These are phyloP conservation scores for Coemansia guatemalensis DNA, from an alignment of 192 early-diverging fungal genomes.

Conservation along the genomic window DNA sequence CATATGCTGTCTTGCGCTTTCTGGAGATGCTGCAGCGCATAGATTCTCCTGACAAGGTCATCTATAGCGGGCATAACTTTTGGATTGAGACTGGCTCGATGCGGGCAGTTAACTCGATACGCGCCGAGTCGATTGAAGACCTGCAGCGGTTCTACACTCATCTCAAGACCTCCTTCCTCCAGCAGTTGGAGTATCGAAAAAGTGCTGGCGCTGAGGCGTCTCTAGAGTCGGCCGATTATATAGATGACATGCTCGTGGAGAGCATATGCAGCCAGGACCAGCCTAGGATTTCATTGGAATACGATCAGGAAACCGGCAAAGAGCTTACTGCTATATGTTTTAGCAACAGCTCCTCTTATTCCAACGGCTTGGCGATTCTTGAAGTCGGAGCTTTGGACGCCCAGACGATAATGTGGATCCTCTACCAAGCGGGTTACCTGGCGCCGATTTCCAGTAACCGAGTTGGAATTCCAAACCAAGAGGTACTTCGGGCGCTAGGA, in stretches of 20 bases:
- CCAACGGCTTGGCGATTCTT: background rate
- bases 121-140: background rate
- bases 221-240: background rate
- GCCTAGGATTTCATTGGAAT: background rate
- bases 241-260: background rate
- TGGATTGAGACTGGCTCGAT: background rate
- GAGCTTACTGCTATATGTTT: background rate
- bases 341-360: no score
- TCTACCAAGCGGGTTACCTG: slow-evolving; percentile 13
- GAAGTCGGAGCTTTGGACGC: no score
- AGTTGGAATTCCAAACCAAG: slow-evolving; percentile 7
- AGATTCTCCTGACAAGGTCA: background rate
- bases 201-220: background rate
- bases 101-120: background rate
- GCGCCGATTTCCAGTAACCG: background rate
- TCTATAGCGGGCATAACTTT: background rate
- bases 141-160: background rate
- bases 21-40: background rate
- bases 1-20: background rate
- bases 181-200: background rate
- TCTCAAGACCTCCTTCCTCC: background rate
- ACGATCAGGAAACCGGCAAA: background rate
- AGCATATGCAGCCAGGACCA: background rate
- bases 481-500: background rate
- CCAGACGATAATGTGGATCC: background rate